Evolutionary conservation across 495 filamentous ascomycete genomes (phyloP).

Genomic region (Emericellopsis terricola): DNA sequence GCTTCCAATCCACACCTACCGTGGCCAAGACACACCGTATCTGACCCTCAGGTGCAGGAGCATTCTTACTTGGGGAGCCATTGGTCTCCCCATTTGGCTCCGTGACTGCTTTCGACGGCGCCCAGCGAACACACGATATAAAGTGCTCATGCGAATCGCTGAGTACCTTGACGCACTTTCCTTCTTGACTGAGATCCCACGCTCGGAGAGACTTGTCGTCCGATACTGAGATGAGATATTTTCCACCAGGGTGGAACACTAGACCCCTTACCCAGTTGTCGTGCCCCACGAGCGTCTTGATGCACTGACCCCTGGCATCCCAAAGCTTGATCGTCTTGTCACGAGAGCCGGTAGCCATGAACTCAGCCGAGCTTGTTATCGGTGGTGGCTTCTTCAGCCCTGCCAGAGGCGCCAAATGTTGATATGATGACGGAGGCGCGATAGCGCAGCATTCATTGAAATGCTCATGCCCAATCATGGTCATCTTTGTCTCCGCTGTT

Average conservation of each 20-base stretch:
- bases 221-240: constrained; percentile 68
- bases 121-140: constrained; percentile 78
- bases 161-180: constrained; percentile 70
- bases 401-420: constrained; percentile 58
- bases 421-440: constrained; percentile 65
- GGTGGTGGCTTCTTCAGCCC: constrained; percentile 71
- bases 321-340: constrained; percentile 88
- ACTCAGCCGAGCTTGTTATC: constrained; percentile 59
- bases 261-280: constrained; percentile 91
- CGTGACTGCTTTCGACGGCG: constrained; percentile 54
- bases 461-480: constrained; percentile 81
- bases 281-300: constrained; percentile 80
- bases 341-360: constrained; percentile 74
- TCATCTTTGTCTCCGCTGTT: constrained; percentile 55
- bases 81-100: constrained; percentile 31
- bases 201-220: constrained; percentile 90
- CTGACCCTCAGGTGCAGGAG: constrained; percentile 19
- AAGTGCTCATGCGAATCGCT: constrained; percentile 73
- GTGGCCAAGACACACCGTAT: constrained; percentile 46
- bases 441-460: constrained; percentile 76
- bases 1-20: constrained; percentile 41
- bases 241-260: constrained; percentile 85
- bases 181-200: constrained; percentile 89
- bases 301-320: constrained; percentile 68
- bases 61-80: constrained; percentile 26